A percentile compares a stretch with the other conserved stretches of the same genome.
These are phyloP conservation scores for Dothiorella sarmentorum DNA, from an alignment of 2,329 filamentous ascomycete species.

Conservation along the genomic window DNA sequence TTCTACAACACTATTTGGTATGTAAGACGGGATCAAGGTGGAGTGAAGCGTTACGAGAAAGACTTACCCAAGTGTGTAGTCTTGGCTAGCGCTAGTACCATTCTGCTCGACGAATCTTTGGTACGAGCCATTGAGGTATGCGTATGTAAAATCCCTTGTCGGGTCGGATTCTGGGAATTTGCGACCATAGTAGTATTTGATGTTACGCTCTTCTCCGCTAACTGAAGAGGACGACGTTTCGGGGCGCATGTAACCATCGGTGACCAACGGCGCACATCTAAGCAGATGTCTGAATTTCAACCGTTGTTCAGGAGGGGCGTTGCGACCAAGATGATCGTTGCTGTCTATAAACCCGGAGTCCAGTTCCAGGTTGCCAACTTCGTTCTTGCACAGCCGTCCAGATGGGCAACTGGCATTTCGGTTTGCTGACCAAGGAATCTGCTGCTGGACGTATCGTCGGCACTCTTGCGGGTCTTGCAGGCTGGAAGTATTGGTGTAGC, in stretches of 20 bases:
- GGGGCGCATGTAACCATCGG: conserved; percentile 16
- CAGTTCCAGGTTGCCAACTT: conserved; percentile 20
- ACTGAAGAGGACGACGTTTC: too few species aligned
- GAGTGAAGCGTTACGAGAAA: too few species aligned
- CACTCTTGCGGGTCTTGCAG: neutral
- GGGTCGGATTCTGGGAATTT: neutral
- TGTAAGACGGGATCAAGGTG: too few species aligned
- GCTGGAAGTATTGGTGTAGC: conserved; percentile 9
- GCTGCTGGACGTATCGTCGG: conserved; percentile 10
- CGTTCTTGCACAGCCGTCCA: conserved; percentile 15
- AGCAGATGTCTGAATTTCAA: conserved; percentile 14
- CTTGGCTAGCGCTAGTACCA: neutral
- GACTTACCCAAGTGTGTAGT: neutral
- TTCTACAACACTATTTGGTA: too few species aligned
- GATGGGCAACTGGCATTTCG: conserved; percentile 20
- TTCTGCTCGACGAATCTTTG: too few species aligned
- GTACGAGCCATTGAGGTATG: neutral
- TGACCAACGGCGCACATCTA: conserved; percentile 20
- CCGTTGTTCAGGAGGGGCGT: conserved; percentile 20
- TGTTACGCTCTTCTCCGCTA: neutral
- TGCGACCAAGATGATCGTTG: conserved; percentile 24
- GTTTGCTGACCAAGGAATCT: conserved; percentile 2
- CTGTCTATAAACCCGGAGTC: conserved; percentile 25
- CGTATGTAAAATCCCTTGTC: neutral
- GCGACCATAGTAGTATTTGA: neutral